Evolutionary conservation across 805 yeast species (phyloP).

Genomic region (Candida sphagnicola): DNA sequence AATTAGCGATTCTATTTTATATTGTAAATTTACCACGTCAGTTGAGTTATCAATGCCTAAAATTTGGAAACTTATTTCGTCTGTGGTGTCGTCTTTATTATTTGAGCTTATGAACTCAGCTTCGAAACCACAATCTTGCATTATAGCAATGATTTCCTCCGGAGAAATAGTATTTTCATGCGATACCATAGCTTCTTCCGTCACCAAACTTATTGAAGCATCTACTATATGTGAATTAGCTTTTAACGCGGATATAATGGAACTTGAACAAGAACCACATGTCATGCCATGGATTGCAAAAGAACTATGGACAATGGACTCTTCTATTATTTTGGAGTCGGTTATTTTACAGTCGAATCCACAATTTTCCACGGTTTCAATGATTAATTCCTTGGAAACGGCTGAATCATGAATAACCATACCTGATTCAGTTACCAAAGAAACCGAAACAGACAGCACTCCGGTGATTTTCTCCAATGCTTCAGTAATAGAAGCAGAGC

Average conservation of each 20-base stretch:
- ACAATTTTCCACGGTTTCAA: conserved; percentile 59
- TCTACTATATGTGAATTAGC: conserved; percentile 46
- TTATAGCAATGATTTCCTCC: conserved; percentile 43
- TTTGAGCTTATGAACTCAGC: conserved; percentile 8
- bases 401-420: conserved; percentile 43
- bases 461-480: conserved; percentile 49
- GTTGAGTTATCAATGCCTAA: conserved; percentile 25
- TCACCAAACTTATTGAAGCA: conserved; percentile 67
- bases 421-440: conserved; percentile 75
- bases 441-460: conserved; percentile 55
- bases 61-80: conserved; percentile 26
- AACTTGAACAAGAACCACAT: conserved; percentile 77
- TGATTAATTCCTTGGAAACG: conserved; percentile 33
- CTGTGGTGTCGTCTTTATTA: conserved; percentile 17
- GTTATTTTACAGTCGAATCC: conserved; percentile 30
- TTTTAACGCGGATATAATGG: conserved; percentile 56
- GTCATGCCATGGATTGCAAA: conserved; percentile 75
- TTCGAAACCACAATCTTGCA: conserved; percentile 58
- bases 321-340: background rate
- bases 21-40: conserved; percentile 28
- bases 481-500: conserved; percentile 62
- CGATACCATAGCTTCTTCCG: conserved; percentile 64
- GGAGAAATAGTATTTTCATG: conserved; percentile 37
- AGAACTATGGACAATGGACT: background rate
- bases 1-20: conserved; percentile 38